Percentiles rank a stretch among this genome's conserved stretches.
Conservation (phyloP, 1,284 basidiomycete species). For the Leccinum pachyderme region DNA sequence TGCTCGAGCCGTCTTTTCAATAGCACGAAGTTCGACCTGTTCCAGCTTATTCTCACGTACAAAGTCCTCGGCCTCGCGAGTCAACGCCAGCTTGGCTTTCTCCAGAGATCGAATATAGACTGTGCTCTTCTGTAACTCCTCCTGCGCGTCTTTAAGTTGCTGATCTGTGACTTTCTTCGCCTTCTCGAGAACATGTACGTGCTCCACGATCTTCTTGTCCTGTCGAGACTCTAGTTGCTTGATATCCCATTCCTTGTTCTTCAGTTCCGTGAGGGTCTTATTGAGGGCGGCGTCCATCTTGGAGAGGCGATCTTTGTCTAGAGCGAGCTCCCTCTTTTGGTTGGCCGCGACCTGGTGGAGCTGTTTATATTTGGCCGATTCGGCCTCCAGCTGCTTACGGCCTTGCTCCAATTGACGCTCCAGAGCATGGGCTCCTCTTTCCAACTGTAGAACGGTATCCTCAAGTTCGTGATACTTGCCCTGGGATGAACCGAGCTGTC, state of each 20-base stretch:
- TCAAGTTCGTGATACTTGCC: slow-evolving; percentile 83
- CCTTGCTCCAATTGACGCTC: slow-evolving; percentile 69
- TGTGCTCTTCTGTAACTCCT: slow-evolving; percentile 71
- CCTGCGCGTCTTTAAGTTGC: slow-evolving; percentile 81
- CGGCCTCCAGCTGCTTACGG: slow-evolving; percentile 68
- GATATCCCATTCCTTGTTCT: slow-evolving; percentile 82
- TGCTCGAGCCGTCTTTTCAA: slow-evolving; percentile 62
- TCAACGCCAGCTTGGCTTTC: slow-evolving; percentile 74
- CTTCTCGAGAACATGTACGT: slow-evolving; percentile 96
- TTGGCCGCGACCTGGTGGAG: slow-evolving; percentile 67
- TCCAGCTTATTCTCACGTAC: slow-evolving; percentile 75
- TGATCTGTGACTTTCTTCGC: slow-evolving; percentile 96
- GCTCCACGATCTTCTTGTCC: slow-evolving; percentile 98
- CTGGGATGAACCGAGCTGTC: slow-evolving; percentile 70
- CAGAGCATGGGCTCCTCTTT: slow-evolving; percentile 77
- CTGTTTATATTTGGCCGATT: slow-evolving; percentile 67
- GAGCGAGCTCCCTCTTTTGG: slow-evolving; percentile 67
- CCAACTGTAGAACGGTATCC: slow-evolving; percentile 80
- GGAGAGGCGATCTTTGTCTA: slow-evolving; percentile 67
- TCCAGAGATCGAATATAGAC: slow-evolving; percentile 83
- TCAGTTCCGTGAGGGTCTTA: slow-evolving; percentile 76
- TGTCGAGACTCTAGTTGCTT: slow-evolving; percentile 83
- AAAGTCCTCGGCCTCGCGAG: slow-evolving; percentile 85
- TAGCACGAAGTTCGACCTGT: slow-evolving; percentile 60
- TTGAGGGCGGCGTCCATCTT: slow-evolving; percentile 82